Percentiles rank a stretch among this genome's conserved stretches.
Conservation (phyloP, 768 basidiomycete species). For the Suillus brevipes region DNA sequence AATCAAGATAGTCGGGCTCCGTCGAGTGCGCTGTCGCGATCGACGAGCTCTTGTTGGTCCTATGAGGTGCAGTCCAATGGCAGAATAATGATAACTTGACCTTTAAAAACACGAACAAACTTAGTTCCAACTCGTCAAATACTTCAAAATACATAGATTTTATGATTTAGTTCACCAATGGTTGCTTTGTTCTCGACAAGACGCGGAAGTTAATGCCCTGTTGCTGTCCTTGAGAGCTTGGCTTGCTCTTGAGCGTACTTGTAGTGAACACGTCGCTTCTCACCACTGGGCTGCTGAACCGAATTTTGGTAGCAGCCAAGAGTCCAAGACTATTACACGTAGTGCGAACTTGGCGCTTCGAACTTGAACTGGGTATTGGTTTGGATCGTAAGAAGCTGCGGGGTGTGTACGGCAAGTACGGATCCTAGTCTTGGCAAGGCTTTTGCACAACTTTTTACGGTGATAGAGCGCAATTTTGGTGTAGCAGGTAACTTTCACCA, state of each 20-base stretch:
- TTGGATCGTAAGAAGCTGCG: not conserved
- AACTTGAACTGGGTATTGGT: not conserved
- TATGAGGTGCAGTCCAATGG: not conserved
- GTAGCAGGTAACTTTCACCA: not conserved
- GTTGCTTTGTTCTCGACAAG: no score
- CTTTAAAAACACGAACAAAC: no score
- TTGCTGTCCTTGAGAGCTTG: not conserved
- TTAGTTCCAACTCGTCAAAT: no score
- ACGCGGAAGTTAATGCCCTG: no score
- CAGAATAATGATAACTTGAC: no score
- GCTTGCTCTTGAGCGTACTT: not conserved
- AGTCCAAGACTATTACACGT: conserved; percentile 3
- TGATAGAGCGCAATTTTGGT: not conserved
- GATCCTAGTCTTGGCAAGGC: not conserved
- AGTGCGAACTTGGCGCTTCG: not conserved
- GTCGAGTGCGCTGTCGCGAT: not conserved
- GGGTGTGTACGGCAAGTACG: not conserved
- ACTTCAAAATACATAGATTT: no score
- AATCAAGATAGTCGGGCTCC: not conserved
- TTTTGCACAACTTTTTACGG: not conserved
- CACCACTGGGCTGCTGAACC: not conserved
- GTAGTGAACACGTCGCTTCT: not conserved
- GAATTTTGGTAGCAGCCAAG: not conserved
- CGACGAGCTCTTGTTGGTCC: not conserved
- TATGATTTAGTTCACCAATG: no score